Conservation (phyloP, 108 stramenopile genomes). For the Skeletonema menzelii region DNA sequence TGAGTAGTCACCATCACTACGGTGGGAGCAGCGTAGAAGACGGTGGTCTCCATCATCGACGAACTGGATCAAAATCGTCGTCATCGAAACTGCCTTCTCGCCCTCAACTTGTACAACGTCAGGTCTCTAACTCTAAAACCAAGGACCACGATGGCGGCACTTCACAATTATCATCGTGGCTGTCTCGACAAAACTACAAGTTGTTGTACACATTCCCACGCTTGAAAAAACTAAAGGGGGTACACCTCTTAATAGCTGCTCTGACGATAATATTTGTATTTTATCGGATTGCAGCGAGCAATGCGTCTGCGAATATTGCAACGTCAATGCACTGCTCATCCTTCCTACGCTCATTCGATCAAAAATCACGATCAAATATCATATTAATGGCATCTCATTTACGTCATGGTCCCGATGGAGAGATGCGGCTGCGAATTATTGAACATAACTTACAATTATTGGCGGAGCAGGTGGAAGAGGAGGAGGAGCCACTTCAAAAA, state of each 20-base stretch:
- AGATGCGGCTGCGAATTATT: constrained; percentile 32
- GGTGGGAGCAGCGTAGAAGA: not conserved
- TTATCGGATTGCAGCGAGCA: not conserved
- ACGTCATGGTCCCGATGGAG: constrained; percentile 27
- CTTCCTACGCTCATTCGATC: not conserved
- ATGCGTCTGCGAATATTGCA: not conserved
- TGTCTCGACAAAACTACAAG: not conserved
- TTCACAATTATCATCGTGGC: not conserved
- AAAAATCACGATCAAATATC: not conserved
- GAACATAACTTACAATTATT: constrained; percentile 32
- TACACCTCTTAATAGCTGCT: not conserved
- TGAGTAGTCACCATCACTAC: not conserved
- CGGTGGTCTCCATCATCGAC: not conserved
- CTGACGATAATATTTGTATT: not conserved
- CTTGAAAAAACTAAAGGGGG: not conserved
- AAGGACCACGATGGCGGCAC: not conserved
- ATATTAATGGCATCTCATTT: constrained; percentile 43
- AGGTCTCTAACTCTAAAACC: not conserved
- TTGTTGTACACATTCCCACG: not conserved
- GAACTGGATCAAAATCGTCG: not conserved
- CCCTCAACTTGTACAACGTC: not conserved
- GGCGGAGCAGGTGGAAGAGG: not conserved
- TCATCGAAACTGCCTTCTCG: not conserved
- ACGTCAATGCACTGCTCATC: not conserved
- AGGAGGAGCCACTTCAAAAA: not conserved